These are phyloP conservation scores for Phytophthora podocarpi DNA, from an alignment of 352 stramenopile genomes.

Conservation along the genomic window DNA sequence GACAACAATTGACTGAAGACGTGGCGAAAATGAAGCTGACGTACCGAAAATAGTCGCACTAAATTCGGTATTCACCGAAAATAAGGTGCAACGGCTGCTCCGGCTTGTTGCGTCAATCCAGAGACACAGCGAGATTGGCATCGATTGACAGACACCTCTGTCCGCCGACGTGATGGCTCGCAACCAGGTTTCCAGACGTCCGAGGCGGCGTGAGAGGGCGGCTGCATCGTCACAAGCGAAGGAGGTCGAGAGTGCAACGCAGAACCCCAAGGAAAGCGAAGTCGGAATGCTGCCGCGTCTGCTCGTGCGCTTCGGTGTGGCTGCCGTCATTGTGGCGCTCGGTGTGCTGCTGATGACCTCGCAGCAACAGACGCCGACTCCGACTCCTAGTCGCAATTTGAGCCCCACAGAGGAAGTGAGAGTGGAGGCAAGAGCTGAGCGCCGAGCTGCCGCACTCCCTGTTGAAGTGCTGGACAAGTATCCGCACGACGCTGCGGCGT, in stretches of 20 bases:
- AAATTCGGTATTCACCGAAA: too few species aligned
- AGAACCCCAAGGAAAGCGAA: conserved; percentile 3
- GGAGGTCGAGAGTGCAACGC: neutral
- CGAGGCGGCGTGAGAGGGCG: conserved; percentile 11
- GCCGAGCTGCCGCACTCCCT: conserved; percentile 14
- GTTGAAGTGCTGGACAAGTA: conserved; percentile 75
- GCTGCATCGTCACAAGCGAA: conserved; percentile 18
- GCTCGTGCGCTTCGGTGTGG: conserved; percentile 39
- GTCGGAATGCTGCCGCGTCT: conserved; percentile 36
- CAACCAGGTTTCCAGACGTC: conserved; percentile 19
- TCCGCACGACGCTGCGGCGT: conserved; percentile 82
- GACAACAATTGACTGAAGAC: too few species aligned
- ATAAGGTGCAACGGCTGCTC: conserved; percentile 5
- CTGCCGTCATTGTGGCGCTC: conserved; percentile 31
- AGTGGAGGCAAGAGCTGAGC: conserved; percentile 17
- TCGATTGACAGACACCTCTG: conserved; percentile 16
- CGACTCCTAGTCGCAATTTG: conserved; percentile 6
- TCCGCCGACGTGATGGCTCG: conserved; percentile 30
- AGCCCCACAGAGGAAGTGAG: conserved; percentile 17
- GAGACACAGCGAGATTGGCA: conserved; percentile 1
- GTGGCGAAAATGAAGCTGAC: conserved; percentile 1
- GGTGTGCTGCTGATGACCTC: conserved; percentile 23
- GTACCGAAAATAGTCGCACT: neutral
- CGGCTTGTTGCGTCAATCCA: neutral
- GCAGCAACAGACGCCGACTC: conserved; percentile 3